phyloP scores from a whole-genome alignment of 805 yeast species.

The Metahyphopichia silvanorum region DNA sequence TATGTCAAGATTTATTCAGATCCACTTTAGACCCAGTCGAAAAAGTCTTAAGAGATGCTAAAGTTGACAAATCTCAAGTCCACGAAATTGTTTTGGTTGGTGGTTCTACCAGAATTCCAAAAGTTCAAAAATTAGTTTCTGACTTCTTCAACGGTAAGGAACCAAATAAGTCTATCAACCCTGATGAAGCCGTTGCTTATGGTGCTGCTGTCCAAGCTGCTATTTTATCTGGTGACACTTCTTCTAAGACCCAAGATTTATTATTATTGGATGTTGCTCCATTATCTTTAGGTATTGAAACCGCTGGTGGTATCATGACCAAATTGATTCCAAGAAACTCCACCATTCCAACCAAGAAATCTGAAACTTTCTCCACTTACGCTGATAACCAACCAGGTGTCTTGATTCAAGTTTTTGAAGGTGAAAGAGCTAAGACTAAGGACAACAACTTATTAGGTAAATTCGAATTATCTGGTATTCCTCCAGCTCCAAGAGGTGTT shows the following conservation, averaged over 20 bases:
- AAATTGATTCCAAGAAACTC: constrained; percentile 98
- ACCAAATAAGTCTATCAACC: constrained; percentile 94
- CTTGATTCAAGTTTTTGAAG: constrained; percentile 93
- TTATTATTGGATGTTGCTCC: constrained; percentile 96
- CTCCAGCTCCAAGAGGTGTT: constrained; percentile 98
- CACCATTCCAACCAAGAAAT: constrained; percentile 95
- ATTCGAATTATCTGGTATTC: constrained; percentile 93
- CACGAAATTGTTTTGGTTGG: constrained; percentile 94
- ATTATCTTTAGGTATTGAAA: constrained; percentile 94
- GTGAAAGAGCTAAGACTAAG: constrained; percentile 95
- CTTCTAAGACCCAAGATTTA: constrained; percentile 94
- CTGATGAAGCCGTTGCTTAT: constrained; percentile 98
- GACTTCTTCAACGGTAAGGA: constrained; percentile 98
- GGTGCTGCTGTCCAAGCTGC: constrained; percentile 99
- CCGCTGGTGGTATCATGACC: constrained; percentile 99
- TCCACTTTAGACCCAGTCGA: constrained; percentile 93
- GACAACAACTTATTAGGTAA: constrained; percentile 97
- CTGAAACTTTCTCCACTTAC: constrained; percentile 93
- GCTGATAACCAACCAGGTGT: constrained; percentile 99
- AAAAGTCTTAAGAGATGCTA: constrained; percentile 87
- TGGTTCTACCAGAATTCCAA: constrained; percentile 98
- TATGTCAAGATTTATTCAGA: constrained; percentile 92
- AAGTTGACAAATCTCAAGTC: constrained; percentile 84
- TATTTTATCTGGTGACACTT: constrained; percentile 91
- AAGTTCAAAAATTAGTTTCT: constrained; percentile 90